These are phyloP conservation scores for Saccharomycopsis sp. DNA, from an alignment of 805 yeast genomes.

Conservation along the genomic window DNA sequence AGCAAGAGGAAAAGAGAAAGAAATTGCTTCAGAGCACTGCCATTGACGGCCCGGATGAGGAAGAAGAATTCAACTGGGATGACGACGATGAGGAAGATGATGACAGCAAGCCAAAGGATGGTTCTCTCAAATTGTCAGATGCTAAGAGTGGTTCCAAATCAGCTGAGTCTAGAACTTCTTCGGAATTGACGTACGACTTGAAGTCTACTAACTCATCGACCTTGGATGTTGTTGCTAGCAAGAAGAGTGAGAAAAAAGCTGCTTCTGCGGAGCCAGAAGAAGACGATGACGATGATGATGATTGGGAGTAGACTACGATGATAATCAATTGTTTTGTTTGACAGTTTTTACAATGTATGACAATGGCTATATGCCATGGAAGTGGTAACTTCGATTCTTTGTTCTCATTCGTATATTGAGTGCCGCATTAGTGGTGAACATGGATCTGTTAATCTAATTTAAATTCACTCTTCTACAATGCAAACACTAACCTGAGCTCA, in stretches of 20 bases:
- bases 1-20: slow-evolving; percentile 61
- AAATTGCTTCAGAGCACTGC: slow-evolving; percentile 40
- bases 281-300: slow-evolving; percentile 19
- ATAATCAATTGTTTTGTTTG: background rate
- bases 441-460: too few relatives aligned
- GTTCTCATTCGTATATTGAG: too few relatives aligned
- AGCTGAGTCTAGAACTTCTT: slow-evolving; percentile 29
- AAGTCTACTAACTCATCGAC: slow-evolving; percentile 33
- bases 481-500: too few relatives aligned
- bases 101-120: slow-evolving; percentile 11
- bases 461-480: too few relatives aligned
- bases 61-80: slow-evolving; percentile 33
- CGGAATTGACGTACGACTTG: slow-evolving; percentile 36
- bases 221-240: slow-evolving; percentile 27
- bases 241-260: slow-evolving; percentile 1
- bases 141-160: slow-evolving; percentile 12
- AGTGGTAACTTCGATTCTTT: too few relatives aligned
- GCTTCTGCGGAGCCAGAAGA: slow-evolving; percentile 25
- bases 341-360: too few relatives aligned
- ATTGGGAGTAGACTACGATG: slow-evolving; percentile 6
- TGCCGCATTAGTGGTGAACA: too few relatives aligned
- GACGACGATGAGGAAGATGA: slow-evolving; percentile 32
- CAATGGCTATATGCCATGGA: too few relatives aligned
- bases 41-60: slow-evolving; percentile 43
- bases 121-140: slow-evolving; percentile 7